A percentile compares a stretch with the other conserved stretches of the same genome.
These are phyloP conservation scores for Keqinozyma sinolaborantium DNA, from an alignment of 1,139 yeast genomes.

Conservation along the genomic window DNA sequence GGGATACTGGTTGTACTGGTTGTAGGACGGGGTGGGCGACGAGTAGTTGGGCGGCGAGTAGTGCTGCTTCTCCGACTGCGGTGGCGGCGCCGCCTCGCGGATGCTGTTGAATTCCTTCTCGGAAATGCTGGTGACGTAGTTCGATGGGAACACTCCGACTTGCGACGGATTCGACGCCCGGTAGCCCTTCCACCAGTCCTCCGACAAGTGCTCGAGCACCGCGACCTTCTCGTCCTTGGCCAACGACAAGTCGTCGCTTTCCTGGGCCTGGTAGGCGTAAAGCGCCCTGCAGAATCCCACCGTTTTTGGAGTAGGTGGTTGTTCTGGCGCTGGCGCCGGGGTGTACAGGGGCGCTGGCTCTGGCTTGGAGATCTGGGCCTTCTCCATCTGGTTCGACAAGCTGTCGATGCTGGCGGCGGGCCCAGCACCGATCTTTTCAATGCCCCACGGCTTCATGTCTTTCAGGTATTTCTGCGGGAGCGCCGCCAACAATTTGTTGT, in stretches of 20 bases:
- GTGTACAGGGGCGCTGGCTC: constrained; percentile 8
- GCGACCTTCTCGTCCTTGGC: constrained; percentile 64
- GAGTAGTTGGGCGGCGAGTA: constrained; percentile 8
- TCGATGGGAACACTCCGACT: constrained; percentile 86
- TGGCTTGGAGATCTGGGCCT: constrained; percentile 17
- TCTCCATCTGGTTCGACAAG: constrained; percentile 18
- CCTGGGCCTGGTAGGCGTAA: constrained; percentile 65
- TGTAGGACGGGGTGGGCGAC: constrained; percentile 7
- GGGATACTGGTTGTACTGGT: constrained; percentile 11
- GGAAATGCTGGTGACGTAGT: constrained; percentile 61
- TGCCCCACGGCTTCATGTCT: constrained; percentile 52
- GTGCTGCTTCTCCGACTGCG: constrained; percentile 6
- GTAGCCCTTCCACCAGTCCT: constrained; percentile 91
- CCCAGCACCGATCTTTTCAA: constrained; percentile 29
- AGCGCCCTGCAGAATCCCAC: constrained; percentile 56
- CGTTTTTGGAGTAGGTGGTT: constrained; percentile 21
- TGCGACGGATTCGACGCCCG: constrained; percentile 40
- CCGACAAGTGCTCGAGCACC: constrained; percentile 69
- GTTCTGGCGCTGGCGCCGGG: constrained; percentile 19
- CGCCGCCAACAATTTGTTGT: constrained; percentile 44
- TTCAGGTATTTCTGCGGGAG: constrained; percentile 61
- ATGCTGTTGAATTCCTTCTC: constrained; percentile 27
- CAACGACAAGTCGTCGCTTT: constrained; percentile 68
- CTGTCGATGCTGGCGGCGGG: constrained; percentile 8
- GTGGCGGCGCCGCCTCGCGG: constrained; percentile 6